Evolutionary conservation across 2,329 filamentous ascomycete genomes (phyloP).

Genomic region (Corniculantispora saksenae): DNA sequence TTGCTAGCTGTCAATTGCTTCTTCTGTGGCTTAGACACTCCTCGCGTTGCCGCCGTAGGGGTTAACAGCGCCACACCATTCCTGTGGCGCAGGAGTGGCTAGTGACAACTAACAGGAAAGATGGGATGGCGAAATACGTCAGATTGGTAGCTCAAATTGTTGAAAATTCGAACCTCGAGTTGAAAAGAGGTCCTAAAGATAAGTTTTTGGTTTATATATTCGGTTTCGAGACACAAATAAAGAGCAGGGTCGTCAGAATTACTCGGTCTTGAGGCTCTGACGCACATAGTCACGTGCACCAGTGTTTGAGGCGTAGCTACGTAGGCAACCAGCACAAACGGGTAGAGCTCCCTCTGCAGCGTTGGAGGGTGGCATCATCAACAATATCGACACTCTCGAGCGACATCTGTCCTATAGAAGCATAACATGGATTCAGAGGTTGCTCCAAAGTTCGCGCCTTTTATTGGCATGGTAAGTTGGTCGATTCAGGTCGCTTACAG

Average conservation of each 20-base stretch:
- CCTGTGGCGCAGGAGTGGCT: conserved; percentile 15
- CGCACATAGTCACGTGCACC: conserved; percentile 7
- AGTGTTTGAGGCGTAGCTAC: background rate
- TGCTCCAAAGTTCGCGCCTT: conserved; percentile 80
- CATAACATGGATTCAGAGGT: conserved; percentile 58
- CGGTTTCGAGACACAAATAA: too few species aligned
- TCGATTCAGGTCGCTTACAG: background rate
- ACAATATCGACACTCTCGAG: background rate
- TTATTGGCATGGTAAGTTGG: conserved; percentile 78
- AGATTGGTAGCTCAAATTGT: background rate
- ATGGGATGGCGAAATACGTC: background rate
- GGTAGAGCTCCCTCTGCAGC: background rate
- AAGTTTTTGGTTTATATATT: too few species aligned
- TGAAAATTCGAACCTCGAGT: background rate
- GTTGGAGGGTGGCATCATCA: background rate
- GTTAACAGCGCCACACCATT: conserved; percentile 1
- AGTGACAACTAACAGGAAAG: background rate
- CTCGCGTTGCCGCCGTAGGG: conserved; percentile 7
- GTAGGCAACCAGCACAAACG: background rate
- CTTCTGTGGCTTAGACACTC: conserved; percentile 13
- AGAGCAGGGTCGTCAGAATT: background rate
- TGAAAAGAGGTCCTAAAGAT: background rate
- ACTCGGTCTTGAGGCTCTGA: background rate
- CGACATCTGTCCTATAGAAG: conserved; percentile 4
- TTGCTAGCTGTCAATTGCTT: conserved; percentile 16